Evolutionary conservation across 169 alveolate genomes (phyloP).

Genomic region (Plasmodium gonderi): DNA sequence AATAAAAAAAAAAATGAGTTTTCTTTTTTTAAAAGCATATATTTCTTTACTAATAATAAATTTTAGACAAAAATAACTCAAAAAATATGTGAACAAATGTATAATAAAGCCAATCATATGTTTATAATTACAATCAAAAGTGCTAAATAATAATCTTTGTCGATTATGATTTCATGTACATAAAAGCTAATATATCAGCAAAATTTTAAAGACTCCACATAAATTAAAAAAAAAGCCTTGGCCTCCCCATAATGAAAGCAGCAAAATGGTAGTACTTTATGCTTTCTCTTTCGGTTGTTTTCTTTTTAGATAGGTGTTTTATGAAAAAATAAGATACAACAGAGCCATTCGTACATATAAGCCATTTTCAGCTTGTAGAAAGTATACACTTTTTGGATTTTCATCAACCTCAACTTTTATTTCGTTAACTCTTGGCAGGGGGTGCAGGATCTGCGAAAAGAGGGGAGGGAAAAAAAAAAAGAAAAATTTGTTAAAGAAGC

Average conservation of each 20-base stretch:
- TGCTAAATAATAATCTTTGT: neutral
- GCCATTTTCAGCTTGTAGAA: slow-evolving; percentile 89
- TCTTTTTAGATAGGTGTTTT: neutral
- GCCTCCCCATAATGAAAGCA: neutral
- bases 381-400: slow-evolving; percentile 82
- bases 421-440: slow-evolving; percentile 89
- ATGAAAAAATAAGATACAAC: slow-evolving; percentile 79
- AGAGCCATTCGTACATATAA: slow-evolving; percentile 90
- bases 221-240: slow-evolving; percentile 4
- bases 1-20: neutral
- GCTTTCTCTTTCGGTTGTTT: neutral
- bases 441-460: slow-evolving; percentile 82
- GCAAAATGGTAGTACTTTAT: neutral
- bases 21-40: neutral
- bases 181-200: neutral
- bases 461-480: neutral
- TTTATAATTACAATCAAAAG: neutral
- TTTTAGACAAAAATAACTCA: neutral
- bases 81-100: neutral
- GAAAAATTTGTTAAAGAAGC: neutral
- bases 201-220: neutral
- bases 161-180: neutral
- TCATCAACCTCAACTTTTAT: slow-evolving; percentile 82
- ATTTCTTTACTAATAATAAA: neutral
- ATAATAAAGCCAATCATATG: neutral